Evolutionary conservation across 495 filamentous ascomycete genomes (phyloP).

Genomic region (Rhizodiscina lignyota): DNA sequence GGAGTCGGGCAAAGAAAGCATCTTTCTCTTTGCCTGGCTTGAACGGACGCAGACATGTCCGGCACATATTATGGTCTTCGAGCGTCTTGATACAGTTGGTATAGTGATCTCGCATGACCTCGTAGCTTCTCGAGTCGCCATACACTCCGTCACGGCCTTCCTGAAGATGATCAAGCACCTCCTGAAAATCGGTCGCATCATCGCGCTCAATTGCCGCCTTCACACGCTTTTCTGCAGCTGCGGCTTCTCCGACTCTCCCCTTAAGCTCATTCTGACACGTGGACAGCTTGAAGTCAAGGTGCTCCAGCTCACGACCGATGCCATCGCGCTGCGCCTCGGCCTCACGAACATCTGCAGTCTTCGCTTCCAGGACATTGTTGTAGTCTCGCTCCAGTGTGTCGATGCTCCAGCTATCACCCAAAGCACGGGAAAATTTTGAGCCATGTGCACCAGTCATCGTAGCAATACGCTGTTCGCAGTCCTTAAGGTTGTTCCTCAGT

Average conservation of each 20-base stretch:
- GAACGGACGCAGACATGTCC: slow-evolving; percentile 51
- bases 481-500: slow-evolving; percentile 57
- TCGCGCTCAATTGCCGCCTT: slow-evolving; percentile 10
- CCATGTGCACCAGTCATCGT: slow-evolving; percentile 63
- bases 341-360: slow-evolving; percentile 35
- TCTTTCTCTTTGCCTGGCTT: slow-evolving; percentile 30
- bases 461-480: slow-evolving; percentile 50
- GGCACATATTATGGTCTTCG: slow-evolving; percentile 46
- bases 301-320: slow-evolving; percentile 54
- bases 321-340: slow-evolving; percentile 52
- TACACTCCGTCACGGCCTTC: slow-evolving; percentile 41
- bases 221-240: not conserved
- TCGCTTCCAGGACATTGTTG: slow-evolving; percentile 41
- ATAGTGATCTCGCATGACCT: slow-evolving; percentile 47
- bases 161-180: slow-evolving; percentile 38
- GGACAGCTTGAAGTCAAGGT: slow-evolving; percentile 62
- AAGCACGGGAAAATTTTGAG: slow-evolving; percentile 40
- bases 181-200: slow-evolving; percentile 27
- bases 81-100: slow-evolving; percentile 38
- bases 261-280: slow-evolving; percentile 40
- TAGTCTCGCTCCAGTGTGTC: slow-evolving; percentile 56
- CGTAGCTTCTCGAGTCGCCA: slow-evolving; percentile 44
- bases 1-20: slow-evolving; percentile 17
- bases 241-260: slow-evolving; percentile 42
- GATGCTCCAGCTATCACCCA: slow-evolving; percentile 51